Conservation (phyloP, 2,329 filamentous ascomycete species). For the Calonectria honghensis region DNA sequence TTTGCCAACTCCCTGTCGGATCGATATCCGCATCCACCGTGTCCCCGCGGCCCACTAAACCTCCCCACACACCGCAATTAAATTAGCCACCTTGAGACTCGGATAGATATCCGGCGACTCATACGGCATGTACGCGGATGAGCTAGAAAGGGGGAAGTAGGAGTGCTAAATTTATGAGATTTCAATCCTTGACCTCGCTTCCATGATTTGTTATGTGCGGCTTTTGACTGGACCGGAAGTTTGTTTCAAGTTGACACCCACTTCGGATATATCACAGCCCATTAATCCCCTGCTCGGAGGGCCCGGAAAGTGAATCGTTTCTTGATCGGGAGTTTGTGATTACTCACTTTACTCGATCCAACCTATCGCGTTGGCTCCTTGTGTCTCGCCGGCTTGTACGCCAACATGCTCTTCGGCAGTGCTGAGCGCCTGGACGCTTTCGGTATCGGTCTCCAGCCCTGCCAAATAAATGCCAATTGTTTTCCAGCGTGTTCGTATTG, state of each 20-base stretch:
- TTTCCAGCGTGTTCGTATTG: neutral
- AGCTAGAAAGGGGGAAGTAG: neutral
- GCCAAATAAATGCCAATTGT: neutral
- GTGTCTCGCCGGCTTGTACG: neutral
- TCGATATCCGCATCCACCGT: neutral
- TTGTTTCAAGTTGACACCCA: neutral
- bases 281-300: neutral
- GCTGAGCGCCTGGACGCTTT: neutral
- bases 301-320: conserved; percentile 1
- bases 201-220: neutral
- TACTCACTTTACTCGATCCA: neutral
- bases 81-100: neutral
- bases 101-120: neutral
- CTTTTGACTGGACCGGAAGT: neutral
- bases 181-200: neutral
- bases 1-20: neutral
- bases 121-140: neutral
- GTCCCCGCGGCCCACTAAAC: neutral
- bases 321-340: neutral
- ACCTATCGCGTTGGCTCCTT: neutral
- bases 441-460: neutral
- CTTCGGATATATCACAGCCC: neutral
- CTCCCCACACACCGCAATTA: neutral
- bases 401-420: neutral
- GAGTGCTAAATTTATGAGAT: neutral